phyloP scores from a whole-genome alignment of 176 grass and related monocot genomes.

The Oryza glaberrima region DNA sequence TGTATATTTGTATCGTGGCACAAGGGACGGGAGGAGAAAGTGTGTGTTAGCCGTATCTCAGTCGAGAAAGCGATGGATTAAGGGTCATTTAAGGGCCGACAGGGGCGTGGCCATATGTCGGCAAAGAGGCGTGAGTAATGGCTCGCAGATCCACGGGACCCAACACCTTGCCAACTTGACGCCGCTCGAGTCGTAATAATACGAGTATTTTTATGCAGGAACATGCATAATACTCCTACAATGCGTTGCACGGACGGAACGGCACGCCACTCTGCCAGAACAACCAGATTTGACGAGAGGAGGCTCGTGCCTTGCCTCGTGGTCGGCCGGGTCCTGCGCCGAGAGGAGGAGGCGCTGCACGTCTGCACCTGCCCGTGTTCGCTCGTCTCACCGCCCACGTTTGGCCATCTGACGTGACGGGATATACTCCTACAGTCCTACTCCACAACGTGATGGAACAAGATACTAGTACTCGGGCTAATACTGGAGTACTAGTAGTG shows the following conservation, averaged over 20 bases:
- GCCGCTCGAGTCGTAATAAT: background rate
- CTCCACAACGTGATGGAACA: no score
- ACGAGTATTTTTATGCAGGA: background rate
- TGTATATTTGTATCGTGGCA: background rate
- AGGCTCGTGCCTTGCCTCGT: background rate
- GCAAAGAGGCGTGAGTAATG: slow-evolving; percentile 12
- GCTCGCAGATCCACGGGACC: background rate
- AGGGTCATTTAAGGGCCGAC: slow-evolving; percentile 35
- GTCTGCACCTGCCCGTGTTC: no score
- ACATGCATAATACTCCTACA: background rate
- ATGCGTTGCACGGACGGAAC: background rate
- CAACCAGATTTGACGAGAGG: background rate
- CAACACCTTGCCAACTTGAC: background rate
- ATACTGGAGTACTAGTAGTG: no score
- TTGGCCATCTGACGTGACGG: no score
- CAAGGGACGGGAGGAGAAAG: background rate
- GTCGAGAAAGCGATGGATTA: background rate
- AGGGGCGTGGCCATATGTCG: slow-evolving; percentile 37
- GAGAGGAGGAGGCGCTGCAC: no score
- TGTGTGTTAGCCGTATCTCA: background rate
- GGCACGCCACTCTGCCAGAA: background rate
- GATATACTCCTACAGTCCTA: no score
- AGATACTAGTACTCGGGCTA: no score
- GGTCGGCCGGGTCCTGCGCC: no score
- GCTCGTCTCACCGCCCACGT: no score